Evolutionary conservation across 1,284 basidiomycete species (phyloP).

Genomic region (Cutaneotrichosporon daszewskae): DNA sequence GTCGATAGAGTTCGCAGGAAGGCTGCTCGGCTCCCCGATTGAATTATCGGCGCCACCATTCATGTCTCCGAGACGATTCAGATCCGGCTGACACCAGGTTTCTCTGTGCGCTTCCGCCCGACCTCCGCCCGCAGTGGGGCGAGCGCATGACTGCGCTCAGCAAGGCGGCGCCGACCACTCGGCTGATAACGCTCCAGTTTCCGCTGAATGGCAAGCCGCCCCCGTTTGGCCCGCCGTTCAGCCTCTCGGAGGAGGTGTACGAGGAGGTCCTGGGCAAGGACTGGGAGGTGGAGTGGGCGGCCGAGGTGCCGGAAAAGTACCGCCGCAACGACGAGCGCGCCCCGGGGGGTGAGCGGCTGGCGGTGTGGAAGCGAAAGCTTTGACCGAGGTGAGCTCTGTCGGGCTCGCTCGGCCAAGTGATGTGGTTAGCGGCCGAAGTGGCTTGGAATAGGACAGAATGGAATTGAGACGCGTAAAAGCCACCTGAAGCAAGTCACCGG

Average conservation of each 20-base stretch:
- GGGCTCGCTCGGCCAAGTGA: too few species aligned
- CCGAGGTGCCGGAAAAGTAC: conserved; percentile 54
- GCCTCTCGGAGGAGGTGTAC: conserved; percentile 58
- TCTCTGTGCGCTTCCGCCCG: conserved; percentile 63
- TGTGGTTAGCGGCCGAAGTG: too few species aligned
- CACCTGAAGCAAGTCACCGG: too few species aligned
- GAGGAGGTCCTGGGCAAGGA: conserved; percentile 52
- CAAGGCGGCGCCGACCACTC: conserved; percentile 54
- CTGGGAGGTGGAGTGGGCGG: conserved; percentile 51
- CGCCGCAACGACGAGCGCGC: conserved; percentile 8
- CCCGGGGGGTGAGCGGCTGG: conserved; percentile 14
- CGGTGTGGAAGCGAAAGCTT: conserved; percentile 17
- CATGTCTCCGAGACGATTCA: too few species aligned
- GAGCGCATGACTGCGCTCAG: conserved; percentile 55
- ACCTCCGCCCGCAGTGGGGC: conserved; percentile 56
- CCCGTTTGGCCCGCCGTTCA: conserved; percentile 58
- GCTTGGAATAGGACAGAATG: too few species aligned
- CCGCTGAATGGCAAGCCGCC: conserved; percentile 46
- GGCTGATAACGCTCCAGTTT: conserved; percentile 57
- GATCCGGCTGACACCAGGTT: conserved; percentile 51
- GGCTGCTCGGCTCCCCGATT: too few species aligned
- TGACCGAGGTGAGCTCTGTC: too few species aligned
- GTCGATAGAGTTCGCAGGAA: too few species aligned
- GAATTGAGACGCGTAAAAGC: too few species aligned
- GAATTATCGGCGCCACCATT: too few species aligned